Conservation (phyloP, 83 land plant genomes). For the Picea abies region DNA sequence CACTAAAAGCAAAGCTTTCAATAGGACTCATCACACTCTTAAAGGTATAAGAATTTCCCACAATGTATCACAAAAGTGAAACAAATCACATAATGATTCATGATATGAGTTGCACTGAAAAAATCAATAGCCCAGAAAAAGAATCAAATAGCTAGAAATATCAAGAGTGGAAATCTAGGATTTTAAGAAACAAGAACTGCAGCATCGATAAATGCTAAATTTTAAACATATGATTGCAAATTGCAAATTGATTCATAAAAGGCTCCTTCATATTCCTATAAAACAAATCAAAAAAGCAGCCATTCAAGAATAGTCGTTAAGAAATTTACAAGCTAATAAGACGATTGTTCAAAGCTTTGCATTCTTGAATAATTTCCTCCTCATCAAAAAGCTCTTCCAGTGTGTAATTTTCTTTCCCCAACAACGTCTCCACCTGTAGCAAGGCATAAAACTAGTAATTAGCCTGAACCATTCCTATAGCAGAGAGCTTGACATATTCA, state of each 20-base stretch:
- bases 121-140: not conserved
- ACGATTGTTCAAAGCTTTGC: conserved; percentile 78
- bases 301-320: not conserved
- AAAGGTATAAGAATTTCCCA: too few species aligned
- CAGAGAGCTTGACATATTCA: too few species aligned
- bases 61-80: not conserved
- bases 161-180: too few species aligned
- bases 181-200: not conserved
- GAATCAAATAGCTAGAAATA: too few species aligned
- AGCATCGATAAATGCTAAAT: too few species aligned
- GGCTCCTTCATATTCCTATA: not conserved
- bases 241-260: not conserved
- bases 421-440: conserved; percentile 73
- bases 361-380: conserved; percentile 90
- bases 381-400: conserved; percentile 90
- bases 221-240: not conserved
- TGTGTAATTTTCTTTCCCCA: conserved; percentile 78
- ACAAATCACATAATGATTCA: not conserved
- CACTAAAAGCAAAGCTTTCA: not conserved
- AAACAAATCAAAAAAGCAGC: not conserved
- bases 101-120: not conserved
- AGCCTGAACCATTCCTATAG: not conserved
- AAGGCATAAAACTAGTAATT: not conserved
- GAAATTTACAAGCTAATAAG: conserved; percentile 76
- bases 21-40: too few species aligned